Percentiles rank a stretch among this genome's conserved stretches.
Conservation (phyloP, 345 rosid genomes). For the Diplotaxis tenuifolia region DNA sequence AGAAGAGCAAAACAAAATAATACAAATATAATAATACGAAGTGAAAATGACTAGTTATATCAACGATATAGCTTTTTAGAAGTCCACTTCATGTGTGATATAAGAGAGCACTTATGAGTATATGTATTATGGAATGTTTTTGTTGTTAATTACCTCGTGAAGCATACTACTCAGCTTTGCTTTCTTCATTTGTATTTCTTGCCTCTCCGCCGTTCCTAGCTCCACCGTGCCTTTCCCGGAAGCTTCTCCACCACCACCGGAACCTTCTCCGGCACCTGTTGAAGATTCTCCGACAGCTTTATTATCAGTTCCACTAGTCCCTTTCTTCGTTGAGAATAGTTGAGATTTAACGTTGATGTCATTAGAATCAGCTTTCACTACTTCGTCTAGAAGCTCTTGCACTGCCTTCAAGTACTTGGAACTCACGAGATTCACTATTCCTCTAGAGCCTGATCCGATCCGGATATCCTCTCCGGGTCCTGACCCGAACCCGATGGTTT, state of each 20-base stretch:
- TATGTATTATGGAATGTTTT: too few species aligned
- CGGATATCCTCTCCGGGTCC: slow-evolving; percentile 53
- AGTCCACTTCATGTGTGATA: slow-evolving; percentile 35
- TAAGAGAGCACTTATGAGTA: too few species aligned
- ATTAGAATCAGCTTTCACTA: slow-evolving; percentile 64
- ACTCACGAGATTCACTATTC: slow-evolving; percentile 69
- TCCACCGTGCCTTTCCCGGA: slow-evolving; percentile 54
- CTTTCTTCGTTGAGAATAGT: slow-evolving; percentile 44
- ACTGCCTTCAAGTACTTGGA: slow-evolving; percentile 93
- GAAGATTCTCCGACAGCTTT: slow-evolving; percentile 59
- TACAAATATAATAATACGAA: slow-evolving; percentile 16
- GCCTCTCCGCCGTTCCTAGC: slow-evolving; percentile 78
- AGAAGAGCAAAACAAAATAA: neutral
- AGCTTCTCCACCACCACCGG: slow-evolving; percentile 44
- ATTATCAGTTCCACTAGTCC: slow-evolving; percentile 34
- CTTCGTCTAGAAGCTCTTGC: slow-evolving; percentile 91
- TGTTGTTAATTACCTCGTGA: slow-evolving; percentile 76
- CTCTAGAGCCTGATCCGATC: slow-evolving; percentile 58
- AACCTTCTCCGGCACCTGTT: slow-evolving; percentile 44
- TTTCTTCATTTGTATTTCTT: slow-evolving; percentile 97
- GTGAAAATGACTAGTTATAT: slow-evolving; percentile 25
- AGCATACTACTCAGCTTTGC: slow-evolving; percentile 88
- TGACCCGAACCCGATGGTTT: slow-evolving; percentile 48
- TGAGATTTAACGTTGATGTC: slow-evolving; percentile 32
- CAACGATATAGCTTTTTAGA: neutral